Percentiles rank a stretch among this genome's conserved stretches.
Conservation (phyloP, 148 eudicot species). For the Arctostaphylos glauca region DNA sequence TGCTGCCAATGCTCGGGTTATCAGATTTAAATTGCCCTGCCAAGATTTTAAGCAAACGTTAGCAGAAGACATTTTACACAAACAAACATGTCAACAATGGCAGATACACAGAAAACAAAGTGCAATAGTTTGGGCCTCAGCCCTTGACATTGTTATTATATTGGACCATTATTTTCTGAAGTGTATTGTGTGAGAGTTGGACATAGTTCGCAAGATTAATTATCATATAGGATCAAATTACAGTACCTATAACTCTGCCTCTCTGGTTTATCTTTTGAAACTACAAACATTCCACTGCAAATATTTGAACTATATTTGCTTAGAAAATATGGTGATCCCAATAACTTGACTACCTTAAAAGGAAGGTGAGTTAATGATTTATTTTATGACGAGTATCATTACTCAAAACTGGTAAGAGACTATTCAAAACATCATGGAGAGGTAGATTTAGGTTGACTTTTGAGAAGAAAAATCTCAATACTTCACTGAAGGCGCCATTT, state of each 20-base stretch:
- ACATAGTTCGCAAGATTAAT: not conserved
- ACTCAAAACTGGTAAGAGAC: too few relatives aligned
- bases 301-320: not conserved
- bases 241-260: not conserved
- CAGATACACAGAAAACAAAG: not conserved
- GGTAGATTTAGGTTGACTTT: too few relatives aligned
- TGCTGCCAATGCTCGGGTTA: conserved; percentile 90
- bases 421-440: too few relatives aligned
- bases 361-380: too few relatives aligned
- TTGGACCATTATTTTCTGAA: not conserved
- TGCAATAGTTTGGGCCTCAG: not conserved
- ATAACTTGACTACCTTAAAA: not conserved
- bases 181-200: not conserved
- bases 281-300: not conserved
- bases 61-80: conserved; percentile 2
- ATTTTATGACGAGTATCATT: too few relatives aligned
- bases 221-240: not conserved
- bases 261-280: not conserved
- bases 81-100: conserved; percentile 5
- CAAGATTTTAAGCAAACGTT: conserved; percentile 13
- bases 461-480: too few relatives aligned
- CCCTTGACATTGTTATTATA: not conserved
- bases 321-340: not conserved
- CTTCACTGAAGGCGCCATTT: too few relatives aligned
- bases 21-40: conserved; percentile 93